phyloP scores from a whole-genome alignment of 306 rosid genomes.

The Acmispon strigosus region DNA sequence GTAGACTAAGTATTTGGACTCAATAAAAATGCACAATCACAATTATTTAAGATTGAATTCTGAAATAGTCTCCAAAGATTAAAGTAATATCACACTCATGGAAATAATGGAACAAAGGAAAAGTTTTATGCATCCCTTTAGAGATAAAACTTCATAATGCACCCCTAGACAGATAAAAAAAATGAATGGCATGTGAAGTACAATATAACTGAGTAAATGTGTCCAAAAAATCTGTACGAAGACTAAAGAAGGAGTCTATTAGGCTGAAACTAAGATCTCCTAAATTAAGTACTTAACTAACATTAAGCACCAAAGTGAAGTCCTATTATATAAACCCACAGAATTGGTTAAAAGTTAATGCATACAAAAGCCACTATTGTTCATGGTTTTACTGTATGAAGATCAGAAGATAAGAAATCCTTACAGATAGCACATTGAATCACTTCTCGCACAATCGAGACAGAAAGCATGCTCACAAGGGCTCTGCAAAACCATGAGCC shows the following conservation, averaged over 20 bases:
- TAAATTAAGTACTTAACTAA: not conserved
- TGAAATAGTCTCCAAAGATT: not conserved
- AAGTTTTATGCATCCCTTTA: not conserved
- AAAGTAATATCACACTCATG: not conserved
- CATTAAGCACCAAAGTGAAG: not conserved
- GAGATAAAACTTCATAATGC: not conserved
- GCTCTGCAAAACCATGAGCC: conserved; percentile 60
- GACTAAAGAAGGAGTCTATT: not conserved
- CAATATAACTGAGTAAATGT: not conserved
- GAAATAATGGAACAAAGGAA: not conserved
- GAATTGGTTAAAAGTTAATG: not conserved
- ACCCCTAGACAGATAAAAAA: not conserved
- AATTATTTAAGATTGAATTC: not conserved
- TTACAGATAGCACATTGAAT: conserved; percentile 91
- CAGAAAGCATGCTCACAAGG: conserved; percentile 99
- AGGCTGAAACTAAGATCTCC: conserved; percentile 6
- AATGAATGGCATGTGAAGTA: not conserved
- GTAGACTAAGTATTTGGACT: too few relatives aligned
- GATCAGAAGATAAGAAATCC: conserved; percentile 33
- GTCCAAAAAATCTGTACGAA: not conserved
- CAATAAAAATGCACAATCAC: not conserved
- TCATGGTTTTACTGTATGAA: not conserved
- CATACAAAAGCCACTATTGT: not conserved
- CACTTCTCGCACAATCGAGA: conserved; percentile 96
- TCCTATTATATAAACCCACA: not conserved